Evolutionary conservation across 352 stramenopile genomes (phyloP), one percentile per base, ranked within the genome.

Genomic region (Pythium utonaiense): DNA sequence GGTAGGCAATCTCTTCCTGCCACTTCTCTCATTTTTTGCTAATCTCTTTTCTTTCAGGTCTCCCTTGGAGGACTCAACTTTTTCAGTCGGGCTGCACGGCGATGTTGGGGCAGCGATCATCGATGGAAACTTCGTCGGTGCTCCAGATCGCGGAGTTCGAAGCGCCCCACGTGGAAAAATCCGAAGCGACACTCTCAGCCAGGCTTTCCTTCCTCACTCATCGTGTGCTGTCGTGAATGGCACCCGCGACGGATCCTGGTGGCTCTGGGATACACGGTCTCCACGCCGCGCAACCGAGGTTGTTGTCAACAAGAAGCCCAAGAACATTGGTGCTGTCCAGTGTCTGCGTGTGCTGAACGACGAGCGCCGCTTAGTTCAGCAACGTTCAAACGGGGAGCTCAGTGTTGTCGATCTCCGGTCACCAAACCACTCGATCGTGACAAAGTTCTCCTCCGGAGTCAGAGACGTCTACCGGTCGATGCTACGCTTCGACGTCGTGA

Each of bases 331-430:
- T 7, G 47, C 41, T 1, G 34, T 57, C 21, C 51, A 45, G 24
- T 57, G 41, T 27, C 27, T 60, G 9, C 60, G 42, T 2, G 45
- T 80, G 25, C 56, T 90, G 16, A 62, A 53, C 8, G 77, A 87
- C 53, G 67, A 67, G 38, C 40, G 65, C 17, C 64, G 67, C 38
- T 62, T 77, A 7, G 28, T 90, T 3, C 41, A 75, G 17, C 76
- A 87, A 41, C 52, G 67, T 38, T 88, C 80, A 2, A 69, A 78
- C 42, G 73, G 75, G 2, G 65, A 78, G 17, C 65, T 88, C 13
- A 45, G 52, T 6, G 45, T 88, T 8, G 16, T 86, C 22, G 80
- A 90, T 59, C 49, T 83, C 12, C 77, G 80, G 3, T 53, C 41
- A 2, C 16, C n/a, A 16, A 10, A 19, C 3, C 34, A 27, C 16